Percentiles rank a stretch among this genome's conserved stretches.
These are phyloP conservation scores for Forsythia viridissima DNA, from an alignment of 257 asterid species.

Conservation along the genomic window DNA sequence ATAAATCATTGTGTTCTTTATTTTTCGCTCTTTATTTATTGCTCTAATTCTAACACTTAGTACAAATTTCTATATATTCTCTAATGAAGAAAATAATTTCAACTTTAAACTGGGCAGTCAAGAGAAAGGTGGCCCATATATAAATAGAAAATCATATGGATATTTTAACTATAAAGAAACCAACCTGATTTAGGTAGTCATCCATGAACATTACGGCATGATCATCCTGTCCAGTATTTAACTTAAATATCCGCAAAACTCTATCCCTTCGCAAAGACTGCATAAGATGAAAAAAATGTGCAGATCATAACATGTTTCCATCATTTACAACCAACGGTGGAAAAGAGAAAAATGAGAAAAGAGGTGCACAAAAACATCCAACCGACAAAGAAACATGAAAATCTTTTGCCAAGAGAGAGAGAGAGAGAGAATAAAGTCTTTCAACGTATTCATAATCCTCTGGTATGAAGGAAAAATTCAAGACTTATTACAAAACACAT, in stretches of 20 bases:
- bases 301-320: conserved; percentile 7
- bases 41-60: background rate
- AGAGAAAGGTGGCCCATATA: background rate
- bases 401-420: background rate
- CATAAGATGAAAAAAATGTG: conserved; percentile 24
- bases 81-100: background rate
- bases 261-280: conserved; percentile 81
- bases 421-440: background rate
- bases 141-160: background rate
- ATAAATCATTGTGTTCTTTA: too few relatives aligned
- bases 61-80: background rate
- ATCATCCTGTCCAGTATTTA: conserved; percentile 94
- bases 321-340: conserved; percentile 8
- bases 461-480: background rate
- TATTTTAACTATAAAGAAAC: conserved; percentile 19
- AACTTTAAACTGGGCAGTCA: conserved; percentile 11
- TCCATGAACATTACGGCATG: conserved; percentile 88
- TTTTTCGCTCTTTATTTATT: too few relatives aligned
- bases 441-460: background rate
- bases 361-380: conserved; percentile 18
- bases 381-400: background rate
- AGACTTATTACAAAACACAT: background rate
- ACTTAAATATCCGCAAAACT: conserved; percentile 72
- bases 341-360: conserved; percentile 5
- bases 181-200: conserved; percentile 82